Evolutionary conservation across 768 basidiomycete species (phyloP).

Genomic region (Rhizopogon rudus): DNA sequence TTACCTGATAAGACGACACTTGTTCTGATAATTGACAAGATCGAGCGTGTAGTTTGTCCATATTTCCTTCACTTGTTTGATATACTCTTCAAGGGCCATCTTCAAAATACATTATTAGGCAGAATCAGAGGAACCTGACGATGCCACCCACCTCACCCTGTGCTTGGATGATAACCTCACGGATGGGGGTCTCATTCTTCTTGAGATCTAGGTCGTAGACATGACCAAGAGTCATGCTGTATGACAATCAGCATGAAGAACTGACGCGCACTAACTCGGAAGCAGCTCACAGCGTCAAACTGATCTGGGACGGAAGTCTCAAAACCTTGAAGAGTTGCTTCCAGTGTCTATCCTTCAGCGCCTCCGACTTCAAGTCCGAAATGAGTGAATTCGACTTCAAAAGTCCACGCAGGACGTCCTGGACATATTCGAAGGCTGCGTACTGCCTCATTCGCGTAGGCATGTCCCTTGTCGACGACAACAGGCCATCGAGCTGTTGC

Average conservation of each 20-base stretch:
- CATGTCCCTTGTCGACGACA: conserved; percentile 97
- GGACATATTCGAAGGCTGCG: conserved; percentile 97
- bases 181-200: conserved; percentile 85
- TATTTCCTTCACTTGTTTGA: conserved; percentile 93
- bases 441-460: conserved; percentile 99
- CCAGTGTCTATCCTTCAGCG: conserved; percentile 97
- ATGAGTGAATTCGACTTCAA: conserved; percentile 88
- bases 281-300: conserved; percentile 58
- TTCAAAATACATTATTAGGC: conserved; percentile 29
- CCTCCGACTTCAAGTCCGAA: conserved; percentile 95
- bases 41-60: conserved; percentile 97
- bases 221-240: conserved; percentile 90
- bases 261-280: conserved; percentile 8
- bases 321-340: conserved; percentile 92
- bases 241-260: conserved; percentile 6
- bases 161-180: conserved; percentile 94
- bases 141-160: conserved; percentile 77
- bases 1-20: conserved; percentile 89
- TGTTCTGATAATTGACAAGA: conserved; percentile 97
- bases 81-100: conserved; percentile 95
- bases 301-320: conserved; percentile 68
- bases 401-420: conserved; percentile 79
- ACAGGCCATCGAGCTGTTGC: conserved; percentile 86
- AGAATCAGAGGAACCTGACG: background rate
- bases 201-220: conserved; percentile 97